These are phyloP conservation scores for Epichloe hybrida DNA, from an alignment of 2,329 filamentous ascomycete species.

Conservation along the genomic window DNA sequence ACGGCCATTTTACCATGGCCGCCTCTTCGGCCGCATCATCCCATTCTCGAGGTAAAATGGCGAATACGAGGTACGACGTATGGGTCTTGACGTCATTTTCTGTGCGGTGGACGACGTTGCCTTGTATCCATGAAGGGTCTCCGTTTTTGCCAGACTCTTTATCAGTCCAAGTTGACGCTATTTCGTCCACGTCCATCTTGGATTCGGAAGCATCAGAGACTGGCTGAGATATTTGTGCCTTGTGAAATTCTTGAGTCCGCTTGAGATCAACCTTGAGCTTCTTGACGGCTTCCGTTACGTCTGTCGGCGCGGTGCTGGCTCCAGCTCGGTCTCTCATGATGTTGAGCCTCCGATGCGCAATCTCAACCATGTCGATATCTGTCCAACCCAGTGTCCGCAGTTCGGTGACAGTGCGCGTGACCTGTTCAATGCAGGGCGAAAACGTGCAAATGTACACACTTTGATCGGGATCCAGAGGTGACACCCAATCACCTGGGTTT, in stretches of 20 bases:
- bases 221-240: slow-evolving; percentile 15
- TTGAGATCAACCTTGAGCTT: slow-evolving; percentile 62
- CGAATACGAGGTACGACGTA: slow-evolving; percentile 94
- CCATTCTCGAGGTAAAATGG: slow-evolving; percentile 79
- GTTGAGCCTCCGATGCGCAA: slow-evolving; percentile 66
- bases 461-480: slow-evolving; percentile 56
- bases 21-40: slow-evolving; percentile 64
- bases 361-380: slow-evolving; percentile 86
- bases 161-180: slow-evolving; percentile 7
- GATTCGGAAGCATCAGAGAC: slow-evolving; percentile 18
- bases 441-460: slow-evolving; percentile 81
- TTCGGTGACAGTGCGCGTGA: slow-evolving; percentile 68
- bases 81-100: slow-evolving; percentile 90
- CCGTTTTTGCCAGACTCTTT: slow-evolving; percentile 9
- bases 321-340: slow-evolving; percentile 72
- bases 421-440: slow-evolving; percentile 94
- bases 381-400: slow-evolving; percentile 78
- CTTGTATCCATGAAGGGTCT: slow-evolving; percentile 56
- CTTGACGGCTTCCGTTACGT: slow-evolving; percentile 65
- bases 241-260: slow-evolving; percentile 52
- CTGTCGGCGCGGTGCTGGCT: slow-evolving; percentile 54
- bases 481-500: slow-evolving; percentile 30
- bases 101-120: slow-evolving; percentile 63
- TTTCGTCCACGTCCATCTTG: slow-evolving; percentile 28
- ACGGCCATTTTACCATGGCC: slow-evolving; percentile 50